Evolutionary conservation across 2,329 filamentous ascomycete genomes (phyloP), one percentile per base, ranked within the genome.

Genomic region (Neocatenulostroma microsporum): DNA sequence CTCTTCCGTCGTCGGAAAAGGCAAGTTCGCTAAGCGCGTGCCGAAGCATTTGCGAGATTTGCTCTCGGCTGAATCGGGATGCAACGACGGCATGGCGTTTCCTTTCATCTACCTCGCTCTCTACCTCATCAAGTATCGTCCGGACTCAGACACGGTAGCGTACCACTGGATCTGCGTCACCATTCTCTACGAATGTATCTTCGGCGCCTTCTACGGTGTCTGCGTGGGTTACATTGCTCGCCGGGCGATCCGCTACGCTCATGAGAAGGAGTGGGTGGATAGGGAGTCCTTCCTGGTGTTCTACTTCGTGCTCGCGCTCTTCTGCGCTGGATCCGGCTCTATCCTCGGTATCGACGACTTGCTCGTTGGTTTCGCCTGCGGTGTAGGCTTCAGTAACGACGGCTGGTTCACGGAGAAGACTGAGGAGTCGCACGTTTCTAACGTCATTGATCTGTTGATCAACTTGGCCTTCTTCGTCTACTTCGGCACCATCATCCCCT

Each of bases 61-160:
- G 34, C 70, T 98, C 10, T 98, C 91, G 4, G 88, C 88, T 39
- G 91, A 98, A 64, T 98, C 91, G 6, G 91, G 91, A 20, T 98
- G 91, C 67, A 98, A 98, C 72, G 91, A 98, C 61, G 91, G 91
- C 64, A 98, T 98, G 91, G 91, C 91, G 1, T 98, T 98, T 57
- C 91, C 91, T 1, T 98, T 98, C 61, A 77, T 98, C 53, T 98
- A 98, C 59, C 72, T 98, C 20, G 81, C 84, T 1, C 69, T 95
- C 20, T 96, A 95, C 62, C 74, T 96, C 30, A 84, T 96, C 48
- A 78, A 82, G 48, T 94, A 89, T 59, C 70, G 81, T 45, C 78
- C 77, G 19, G 62, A 82, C 49, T 77, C 82, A 4, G 63, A 66
- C 30, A 62, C 83, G 36, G 84, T 94, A 27, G 75, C 80, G 12